These are phyloP conservation scores for Dioscorea alata DNA, from an alignment of 106 monocot species.

Conservation along the genomic window DNA sequence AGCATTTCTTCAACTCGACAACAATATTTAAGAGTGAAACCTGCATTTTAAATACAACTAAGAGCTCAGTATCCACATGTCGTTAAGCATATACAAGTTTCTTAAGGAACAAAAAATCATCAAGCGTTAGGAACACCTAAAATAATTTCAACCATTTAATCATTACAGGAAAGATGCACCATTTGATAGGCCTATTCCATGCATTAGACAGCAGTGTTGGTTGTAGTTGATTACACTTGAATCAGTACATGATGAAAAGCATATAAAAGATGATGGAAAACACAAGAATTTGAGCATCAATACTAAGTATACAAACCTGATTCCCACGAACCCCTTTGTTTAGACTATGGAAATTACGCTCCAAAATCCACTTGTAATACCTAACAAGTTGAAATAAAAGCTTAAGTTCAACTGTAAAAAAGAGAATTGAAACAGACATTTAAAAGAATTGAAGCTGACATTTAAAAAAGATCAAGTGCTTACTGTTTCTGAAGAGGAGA, in stretches of 20 bases:
- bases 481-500: slow-evolving; percentile 99
- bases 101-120: too few relatives aligned
- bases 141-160: too few relatives aligned
- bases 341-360: slow-evolving; percentile 92
- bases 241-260: too few relatives aligned
- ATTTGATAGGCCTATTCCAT: too few relatives aligned
- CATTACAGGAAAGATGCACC: too few relatives aligned
- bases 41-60: slow-evolving; percentile 33
- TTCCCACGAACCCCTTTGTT: slow-evolving; percentile 99
- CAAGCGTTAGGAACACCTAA: too few relatives aligned
- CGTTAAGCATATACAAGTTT: too few relatives aligned
- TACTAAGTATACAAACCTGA: slow-evolving; percentile 44
- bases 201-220: too few relatives aligned
- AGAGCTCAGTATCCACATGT: neutral
- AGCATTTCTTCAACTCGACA: slow-evolving; percentile 99
- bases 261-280: too few relatives aligned
- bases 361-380: slow-evolving; percentile 99
- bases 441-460: neutral
- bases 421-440: neutral
- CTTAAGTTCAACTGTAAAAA: neutral
- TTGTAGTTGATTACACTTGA: too few relatives aligned
- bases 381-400: slow-evolving; percentile 12
- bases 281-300: too few relatives aligned
- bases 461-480: slow-evolving; percentile 8
- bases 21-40: slow-evolving; percentile 97